These are phyloP conservation scores for Coemansia sp. DNA, from an alignment of 192 early-diverging fungal genomes.

Conservation along the genomic window DNA sequence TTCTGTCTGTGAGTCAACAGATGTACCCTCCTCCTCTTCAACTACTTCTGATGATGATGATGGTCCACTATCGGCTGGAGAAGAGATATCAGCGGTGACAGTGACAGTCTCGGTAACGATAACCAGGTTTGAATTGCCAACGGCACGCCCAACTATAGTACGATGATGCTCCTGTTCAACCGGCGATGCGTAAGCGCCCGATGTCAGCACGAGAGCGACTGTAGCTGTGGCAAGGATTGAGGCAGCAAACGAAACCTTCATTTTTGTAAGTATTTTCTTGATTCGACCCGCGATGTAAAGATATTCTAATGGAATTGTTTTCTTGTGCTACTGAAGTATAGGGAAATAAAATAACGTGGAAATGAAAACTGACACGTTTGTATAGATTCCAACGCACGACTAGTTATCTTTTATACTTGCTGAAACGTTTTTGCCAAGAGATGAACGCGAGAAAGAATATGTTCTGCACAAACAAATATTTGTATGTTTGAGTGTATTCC, in stretches of 20 bases:
- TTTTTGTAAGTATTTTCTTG: background rate
- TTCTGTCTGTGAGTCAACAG: background rate
- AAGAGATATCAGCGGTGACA: conserved; percentile 10
- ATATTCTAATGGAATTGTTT: no score
- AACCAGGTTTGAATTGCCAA: conserved; percentile 8
- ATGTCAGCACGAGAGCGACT: background rate
- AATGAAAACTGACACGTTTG: no score
- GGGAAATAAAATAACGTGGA: background rate
- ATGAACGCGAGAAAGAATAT: no score
- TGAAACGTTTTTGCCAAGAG: no score
- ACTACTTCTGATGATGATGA: background rate
- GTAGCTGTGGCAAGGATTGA: background rate
- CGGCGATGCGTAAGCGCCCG: background rate
- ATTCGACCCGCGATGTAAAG: background rate
- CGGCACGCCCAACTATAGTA: conserved; percentile 3
- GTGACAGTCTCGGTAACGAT: conserved; percentile 29
- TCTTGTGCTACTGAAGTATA: background rate
- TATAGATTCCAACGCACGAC: no score
- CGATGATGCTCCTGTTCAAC: background rate
- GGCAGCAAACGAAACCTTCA: background rate
- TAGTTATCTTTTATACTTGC: no score
- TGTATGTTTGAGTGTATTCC: no score
- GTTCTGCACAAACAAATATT: no score
- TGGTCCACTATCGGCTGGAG: background rate
- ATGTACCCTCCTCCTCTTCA: conserved; percentile 6